These are phyloP conservation scores for Penicillium nucicola DNA, from an alignment of 495 filamentous ascomycete species.

Conservation along the genomic window DNA sequence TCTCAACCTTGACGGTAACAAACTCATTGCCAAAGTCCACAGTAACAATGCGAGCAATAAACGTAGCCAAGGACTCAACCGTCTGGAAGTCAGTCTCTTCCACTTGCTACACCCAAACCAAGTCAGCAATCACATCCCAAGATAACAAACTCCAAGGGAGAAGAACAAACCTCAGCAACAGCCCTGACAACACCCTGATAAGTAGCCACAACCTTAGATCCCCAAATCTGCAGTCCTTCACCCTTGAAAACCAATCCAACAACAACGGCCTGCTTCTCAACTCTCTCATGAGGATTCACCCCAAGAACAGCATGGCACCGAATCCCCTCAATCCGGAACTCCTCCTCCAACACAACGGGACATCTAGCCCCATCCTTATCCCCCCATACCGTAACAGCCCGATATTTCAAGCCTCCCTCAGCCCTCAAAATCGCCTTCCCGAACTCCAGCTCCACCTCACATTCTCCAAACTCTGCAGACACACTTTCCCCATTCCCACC, in stretches of 20 bases:
- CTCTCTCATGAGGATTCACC: slow-evolving; percentile 55
- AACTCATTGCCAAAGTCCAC: slow-evolving; percentile 49
- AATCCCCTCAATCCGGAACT: slow-evolving; percentile 43
- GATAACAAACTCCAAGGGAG: slow-evolving; percentile 4
- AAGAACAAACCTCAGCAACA: slow-evolving; percentile 41
- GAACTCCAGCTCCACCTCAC: slow-evolving; percentile 39
- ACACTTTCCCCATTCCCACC: slow-evolving; percentile 13
- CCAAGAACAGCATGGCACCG: slow-evolving; percentile 51
- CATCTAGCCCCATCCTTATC: slow-evolving; percentile 17
- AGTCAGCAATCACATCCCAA: slow-evolving; percentile 3
- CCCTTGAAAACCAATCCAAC: slow-evolving; percentile 48
- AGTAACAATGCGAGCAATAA: slow-evolving; percentile 49
- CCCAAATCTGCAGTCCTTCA: slow-evolving; percentile 37
- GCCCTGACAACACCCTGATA: slow-evolving; percentile 43
- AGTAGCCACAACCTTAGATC: slow-evolving; percentile 38
- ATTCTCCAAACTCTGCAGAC: slow-evolving; percentile 33
- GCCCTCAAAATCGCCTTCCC: slow-evolving; percentile 44
- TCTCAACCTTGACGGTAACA: slow-evolving; percentile 53
- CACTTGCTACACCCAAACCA: slow-evolving; percentile 35
- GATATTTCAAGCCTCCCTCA: slow-evolving; percentile 40
- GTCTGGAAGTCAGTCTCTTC: slow-evolving; percentile 54
- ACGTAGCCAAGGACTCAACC: slow-evolving; percentile 54
- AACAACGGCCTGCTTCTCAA: slow-evolving; percentile 55
- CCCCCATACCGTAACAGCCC: slow-evolving; percentile 39
- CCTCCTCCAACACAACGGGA: slow-evolving; percentile 41